Conservation (phyloP, 2,329 filamentous ascomycete species). For the Ceratocystis eucalypticola region DNA sequence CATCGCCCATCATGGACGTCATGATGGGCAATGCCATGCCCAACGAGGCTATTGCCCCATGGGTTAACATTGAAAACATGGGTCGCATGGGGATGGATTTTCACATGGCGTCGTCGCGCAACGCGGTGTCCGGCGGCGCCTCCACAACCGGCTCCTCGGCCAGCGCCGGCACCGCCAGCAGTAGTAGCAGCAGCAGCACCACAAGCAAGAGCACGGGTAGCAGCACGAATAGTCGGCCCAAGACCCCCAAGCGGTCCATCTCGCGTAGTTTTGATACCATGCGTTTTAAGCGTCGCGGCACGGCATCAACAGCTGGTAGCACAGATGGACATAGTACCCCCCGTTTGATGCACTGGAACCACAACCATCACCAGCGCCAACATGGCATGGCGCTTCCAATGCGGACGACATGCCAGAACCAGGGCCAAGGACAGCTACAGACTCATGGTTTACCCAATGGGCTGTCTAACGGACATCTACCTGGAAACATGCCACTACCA, state of each 20-base stretch:
- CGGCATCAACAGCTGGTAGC: constrained; percentile 5
- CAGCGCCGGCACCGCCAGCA: neutral
- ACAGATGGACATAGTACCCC: constrained; percentile 12
- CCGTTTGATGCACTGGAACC: constrained; percentile 13
- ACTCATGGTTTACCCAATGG: neutral
- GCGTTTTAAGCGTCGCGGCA: constrained; percentile 20
- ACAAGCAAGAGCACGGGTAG: neutral
- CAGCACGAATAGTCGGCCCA: constrained; percentile 12
- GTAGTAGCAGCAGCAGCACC: neutral
- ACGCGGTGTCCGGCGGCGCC: neutral
- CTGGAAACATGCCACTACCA: constrained; percentile 2
- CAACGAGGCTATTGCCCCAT: constrained; percentile 13
- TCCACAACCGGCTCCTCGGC: neutral
- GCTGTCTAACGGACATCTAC: neutral
- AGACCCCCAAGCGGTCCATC: constrained; percentile 20
- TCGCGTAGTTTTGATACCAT: constrained; percentile 22
- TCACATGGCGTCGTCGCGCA: constrained; percentile 13
- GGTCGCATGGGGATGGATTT: constrained; percentile 13
- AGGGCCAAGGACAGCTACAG: neutral
- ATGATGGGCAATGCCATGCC: constrained; percentile 13
- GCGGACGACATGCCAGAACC: neutral
- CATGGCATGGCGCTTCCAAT: constrained; percentile 1
- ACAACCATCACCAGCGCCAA: constrained; percentile 6
- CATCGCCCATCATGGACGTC: constrained; percentile 14
- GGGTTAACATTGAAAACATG: constrained; percentile 10